A percentile compares a stretch with the other conserved stretches of the same genome.
These are phyloP conservation scores for Desmodesmus armatus DNA, from an alignment of 139 green algal genomes.

Conservation along the genomic window DNA sequence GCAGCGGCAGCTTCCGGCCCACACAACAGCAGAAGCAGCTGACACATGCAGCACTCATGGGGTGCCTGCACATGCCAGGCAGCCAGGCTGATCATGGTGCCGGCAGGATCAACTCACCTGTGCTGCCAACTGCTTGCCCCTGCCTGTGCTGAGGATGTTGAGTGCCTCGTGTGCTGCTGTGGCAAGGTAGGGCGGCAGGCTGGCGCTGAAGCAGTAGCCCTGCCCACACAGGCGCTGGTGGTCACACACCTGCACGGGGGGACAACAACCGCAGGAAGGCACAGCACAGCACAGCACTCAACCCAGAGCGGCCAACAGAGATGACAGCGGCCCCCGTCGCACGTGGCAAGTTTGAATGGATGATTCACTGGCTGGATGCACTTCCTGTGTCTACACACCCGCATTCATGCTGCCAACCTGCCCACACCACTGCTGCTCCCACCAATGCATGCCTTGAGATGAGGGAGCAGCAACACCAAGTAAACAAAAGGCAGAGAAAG, in stretches of 20 bases:
- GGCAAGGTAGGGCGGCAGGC: conserved; percentile 95
- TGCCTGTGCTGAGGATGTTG: not conserved
- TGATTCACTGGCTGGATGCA: no score
- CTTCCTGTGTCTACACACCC: no score
- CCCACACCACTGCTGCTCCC: no score
- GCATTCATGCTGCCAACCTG: no score
- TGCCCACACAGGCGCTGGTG: conserved; percentile 90
- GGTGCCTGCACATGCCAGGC: not conserved
- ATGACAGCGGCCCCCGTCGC: no score
- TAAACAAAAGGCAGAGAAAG: no score
- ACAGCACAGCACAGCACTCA: no score
- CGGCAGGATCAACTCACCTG: not conserved
- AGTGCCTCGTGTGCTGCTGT: conserved; percentile 57
- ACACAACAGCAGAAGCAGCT: not conserved
- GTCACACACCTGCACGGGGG: no score
- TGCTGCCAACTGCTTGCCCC: not conserved
- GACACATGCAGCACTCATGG: not conserved
- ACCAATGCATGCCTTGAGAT: no score
- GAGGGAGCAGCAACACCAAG: no score
- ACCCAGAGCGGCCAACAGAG: no score
- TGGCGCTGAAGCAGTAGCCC: conserved; percentile 98
- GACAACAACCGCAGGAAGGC: not conserved
- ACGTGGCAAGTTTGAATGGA: no score
- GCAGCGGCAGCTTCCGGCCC: not conserved
- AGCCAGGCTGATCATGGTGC: not conserved